Percentiles rank a stretch among this genome's conserved stretches.
phyloP scores from a whole-genome alignment of 1,284 basidiomycete genomes.

The Cutaneotrichosporon cyanovorans region DNA sequence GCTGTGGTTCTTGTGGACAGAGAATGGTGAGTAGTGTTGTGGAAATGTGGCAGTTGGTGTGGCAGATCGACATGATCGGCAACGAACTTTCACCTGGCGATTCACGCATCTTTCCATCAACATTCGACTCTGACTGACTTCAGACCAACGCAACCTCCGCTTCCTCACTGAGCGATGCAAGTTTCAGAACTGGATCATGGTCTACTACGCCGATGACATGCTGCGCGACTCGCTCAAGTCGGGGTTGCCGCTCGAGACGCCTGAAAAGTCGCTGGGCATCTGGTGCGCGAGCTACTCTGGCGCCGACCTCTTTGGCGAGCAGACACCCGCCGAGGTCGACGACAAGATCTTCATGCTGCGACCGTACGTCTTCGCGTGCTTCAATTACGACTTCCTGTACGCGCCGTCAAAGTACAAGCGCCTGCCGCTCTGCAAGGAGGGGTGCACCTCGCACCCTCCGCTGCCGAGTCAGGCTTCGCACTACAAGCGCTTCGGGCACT shows the following conservation, averaged over 20 bases:
- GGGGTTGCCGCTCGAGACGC: constrained; percentile 43
- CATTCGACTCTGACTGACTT: not conserved
- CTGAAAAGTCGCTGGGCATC: constrained; percentile 34
- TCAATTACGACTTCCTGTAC: constrained; percentile 48
- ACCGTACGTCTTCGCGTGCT: constrained; percentile 51
- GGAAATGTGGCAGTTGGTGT: not conserved
- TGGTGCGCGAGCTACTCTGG: constrained; percentile 37
- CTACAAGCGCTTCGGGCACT: constrained; percentile 39
- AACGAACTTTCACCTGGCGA: too few species aligned
- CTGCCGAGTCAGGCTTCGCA: constrained; percentile 24
- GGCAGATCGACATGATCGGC: too few species aligned
- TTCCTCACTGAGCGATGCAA: constrained; percentile 39
- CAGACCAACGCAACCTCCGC: constrained; percentile 44
- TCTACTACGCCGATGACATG: constrained; percentile 42
- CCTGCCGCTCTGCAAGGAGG: constrained; percentile 36
- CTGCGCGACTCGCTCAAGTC: constrained; percentile 42
- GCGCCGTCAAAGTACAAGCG: constrained; percentile 47
- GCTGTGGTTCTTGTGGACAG: constrained; percentile 47
- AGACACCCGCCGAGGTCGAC: constrained; percentile 46
- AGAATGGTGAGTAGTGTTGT: constrained; percentile 45
- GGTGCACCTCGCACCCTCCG: constrained; percentile 20
- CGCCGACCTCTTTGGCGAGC: constrained; percentile 25
- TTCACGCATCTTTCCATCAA: too few species aligned
- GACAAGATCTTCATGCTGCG: constrained; percentile 50
- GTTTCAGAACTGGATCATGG: constrained; percentile 34